A percentile compares a stretch with the other conserved stretches of the same genome.
These are phyloP conservation scores for Suillus spraguei DNA, from an alignment of 768 basidiomycete species.

Conservation along the genomic window DNA sequence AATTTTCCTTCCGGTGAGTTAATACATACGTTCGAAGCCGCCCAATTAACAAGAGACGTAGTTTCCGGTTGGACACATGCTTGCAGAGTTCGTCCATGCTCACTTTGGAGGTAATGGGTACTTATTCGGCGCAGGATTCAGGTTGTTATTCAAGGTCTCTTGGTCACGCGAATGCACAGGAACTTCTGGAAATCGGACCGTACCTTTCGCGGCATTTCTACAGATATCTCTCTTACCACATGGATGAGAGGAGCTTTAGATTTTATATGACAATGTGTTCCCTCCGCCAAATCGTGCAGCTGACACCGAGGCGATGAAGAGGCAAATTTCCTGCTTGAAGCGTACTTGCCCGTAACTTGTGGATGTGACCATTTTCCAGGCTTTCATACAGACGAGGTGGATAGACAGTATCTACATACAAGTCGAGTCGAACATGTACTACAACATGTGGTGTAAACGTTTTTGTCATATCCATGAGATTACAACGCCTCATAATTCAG, in stretches of 20 bases:
- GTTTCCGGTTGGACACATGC: not conserved
- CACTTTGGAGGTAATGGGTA: not conserved
- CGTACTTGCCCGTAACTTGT: not conserved
- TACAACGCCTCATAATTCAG: constrained; percentile 44
- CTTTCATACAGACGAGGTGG: not conserved
- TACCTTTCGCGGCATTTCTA: not conserved
- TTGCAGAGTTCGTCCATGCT: not conserved
- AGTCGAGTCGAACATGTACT: not conserved
- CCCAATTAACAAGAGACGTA: not conserved
- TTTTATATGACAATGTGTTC: not conserved
- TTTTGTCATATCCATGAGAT: constrained; percentile 41
- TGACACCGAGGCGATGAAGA: not conserved
- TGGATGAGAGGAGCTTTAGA: not conserved
- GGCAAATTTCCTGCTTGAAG: not conserved
- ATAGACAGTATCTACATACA: not conserved
- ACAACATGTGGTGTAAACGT: constrained; percentile 38
- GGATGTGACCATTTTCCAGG: not conserved
- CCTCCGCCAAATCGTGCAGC: not conserved
- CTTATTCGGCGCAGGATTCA: not conserved
- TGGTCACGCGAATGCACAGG: constrained; percentile 6
- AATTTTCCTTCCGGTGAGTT: not conserved
- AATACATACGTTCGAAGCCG: not conserved
- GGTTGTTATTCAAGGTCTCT: not conserved
- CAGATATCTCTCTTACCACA: not conserved
- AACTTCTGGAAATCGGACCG: not conserved